phyloP scores from a whole-genome alignment of 805 yeast genomes.

The Suhomyces emberorum region DNA sequence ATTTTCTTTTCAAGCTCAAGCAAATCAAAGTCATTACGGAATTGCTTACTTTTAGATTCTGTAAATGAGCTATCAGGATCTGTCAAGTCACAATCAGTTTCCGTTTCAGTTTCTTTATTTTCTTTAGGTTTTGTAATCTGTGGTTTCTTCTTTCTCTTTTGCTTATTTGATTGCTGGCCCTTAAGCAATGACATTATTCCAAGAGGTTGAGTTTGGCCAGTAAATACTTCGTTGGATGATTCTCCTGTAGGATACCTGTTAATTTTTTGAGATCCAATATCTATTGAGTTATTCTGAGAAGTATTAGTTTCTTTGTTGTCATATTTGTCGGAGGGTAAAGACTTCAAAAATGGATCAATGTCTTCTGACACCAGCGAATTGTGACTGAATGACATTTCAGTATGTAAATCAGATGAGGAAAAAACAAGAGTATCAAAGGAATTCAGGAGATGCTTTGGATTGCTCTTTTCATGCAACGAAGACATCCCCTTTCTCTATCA shows the following conservation, averaged over 20 bases:
- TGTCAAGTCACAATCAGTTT: conserved; percentile 5
- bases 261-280: not conserved
- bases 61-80: conserved; percentile 12
- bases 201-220: not conserved
- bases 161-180: conserved; percentile 13
- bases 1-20: conserved; percentile 22
- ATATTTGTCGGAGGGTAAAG: not conserved
- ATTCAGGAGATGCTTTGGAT: no score
- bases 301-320: not conserved
- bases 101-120: conserved; percentile 2
- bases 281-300: not conserved
- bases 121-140: not conserved
- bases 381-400: no score
- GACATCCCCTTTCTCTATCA: no score
- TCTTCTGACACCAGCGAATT: no score
- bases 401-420: no score
- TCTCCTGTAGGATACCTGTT: no score
- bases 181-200: conserved; percentile 14
- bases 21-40: conserved; percentile 16
- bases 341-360: not conserved
- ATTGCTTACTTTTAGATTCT: conserved; percentile 11
- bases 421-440: no score
- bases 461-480: no score
- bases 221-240: not conserved
- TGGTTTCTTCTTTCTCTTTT: not conserved